A percentile compares a stretch with the other conserved stretches of the same genome.
phyloP scores from a whole-genome alignment of 2,329 filamentous ascomycete genomes.

The Trichoderma lentiforme region DNA sequence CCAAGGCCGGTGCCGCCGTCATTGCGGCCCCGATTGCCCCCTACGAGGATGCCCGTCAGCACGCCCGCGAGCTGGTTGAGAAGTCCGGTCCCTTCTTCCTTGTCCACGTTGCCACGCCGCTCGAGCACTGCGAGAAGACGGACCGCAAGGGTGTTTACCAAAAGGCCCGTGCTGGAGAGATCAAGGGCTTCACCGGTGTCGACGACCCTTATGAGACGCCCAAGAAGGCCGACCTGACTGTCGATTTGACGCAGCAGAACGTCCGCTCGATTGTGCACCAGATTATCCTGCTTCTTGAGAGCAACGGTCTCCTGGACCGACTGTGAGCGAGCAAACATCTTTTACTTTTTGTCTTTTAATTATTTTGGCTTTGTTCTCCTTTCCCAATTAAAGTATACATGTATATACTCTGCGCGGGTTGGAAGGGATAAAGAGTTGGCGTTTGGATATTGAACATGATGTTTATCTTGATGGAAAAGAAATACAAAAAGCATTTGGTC shows the following conservation, averaged over 20 bases:
- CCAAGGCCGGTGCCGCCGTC: constrained; percentile 86
- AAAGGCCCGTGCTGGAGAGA: constrained; percentile 79
- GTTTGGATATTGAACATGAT: neutral
- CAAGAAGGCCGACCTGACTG: constrained; percentile 74
- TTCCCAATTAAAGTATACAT: neutral
- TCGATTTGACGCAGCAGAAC: constrained; percentile 80
- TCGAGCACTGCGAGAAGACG: constrained; percentile 92
- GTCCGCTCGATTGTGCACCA: constrained; percentile 94
- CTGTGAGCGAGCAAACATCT: constrained; percentile 37
- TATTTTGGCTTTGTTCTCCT: neutral
- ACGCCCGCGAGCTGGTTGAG: constrained; percentile 80
- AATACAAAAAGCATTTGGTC: neutral
- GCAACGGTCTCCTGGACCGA: constrained; percentile 78
- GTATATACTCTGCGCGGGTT: neutral
- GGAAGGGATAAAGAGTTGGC: neutral
- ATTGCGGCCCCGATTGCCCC: constrained; percentile 96
- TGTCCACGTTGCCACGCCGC: constrained; percentile 86
- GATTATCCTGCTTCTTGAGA: constrained; percentile 90
- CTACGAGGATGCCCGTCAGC: constrained; percentile 72
- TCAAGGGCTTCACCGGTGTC: constrained; percentile 97
- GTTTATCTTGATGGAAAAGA: neutral
- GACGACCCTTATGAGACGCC: constrained; percentile 95
- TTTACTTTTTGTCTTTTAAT: neutral
- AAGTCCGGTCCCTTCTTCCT: constrained; percentile 92
- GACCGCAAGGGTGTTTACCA: constrained; percentile 90